Percentiles rank a stretch among this genome's conserved stretches.
These are phyloP conservation scores for Perkinsus chesapeaki DNA, from an alignment of 169 alveolate genomes.

Conservation along the genomic window DNA sequence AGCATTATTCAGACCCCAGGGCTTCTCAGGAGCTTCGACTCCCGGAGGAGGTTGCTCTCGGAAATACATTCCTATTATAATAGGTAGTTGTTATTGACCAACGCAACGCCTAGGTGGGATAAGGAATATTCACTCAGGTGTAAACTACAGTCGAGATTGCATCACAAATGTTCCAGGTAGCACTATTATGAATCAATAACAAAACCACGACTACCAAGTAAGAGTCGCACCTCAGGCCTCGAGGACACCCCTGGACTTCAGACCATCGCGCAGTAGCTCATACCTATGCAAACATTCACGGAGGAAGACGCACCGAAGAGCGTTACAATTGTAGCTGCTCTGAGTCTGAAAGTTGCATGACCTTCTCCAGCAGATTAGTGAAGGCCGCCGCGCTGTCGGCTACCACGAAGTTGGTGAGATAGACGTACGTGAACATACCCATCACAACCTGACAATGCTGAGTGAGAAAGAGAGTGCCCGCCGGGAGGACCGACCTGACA, in stretches of 20 bases:
- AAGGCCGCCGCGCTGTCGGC: not conserved
- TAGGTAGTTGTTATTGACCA: not conserved
- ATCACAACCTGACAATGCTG: constrained; percentile 20
- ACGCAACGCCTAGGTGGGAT: not conserved
- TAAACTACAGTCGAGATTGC: too few relatives aligned
- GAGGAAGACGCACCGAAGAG: not conserved
- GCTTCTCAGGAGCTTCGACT: not conserved
- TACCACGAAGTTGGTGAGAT: not conserved
- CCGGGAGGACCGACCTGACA: constrained; percentile 86
- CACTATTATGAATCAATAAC: too few relatives aligned
- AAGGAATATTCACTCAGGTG: not conserved
- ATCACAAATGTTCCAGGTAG: not conserved
- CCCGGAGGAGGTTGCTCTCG: not conserved
- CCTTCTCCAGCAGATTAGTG: not conserved
- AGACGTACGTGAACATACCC: constrained; percentile 39
- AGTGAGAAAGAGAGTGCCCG: constrained; percentile 52
- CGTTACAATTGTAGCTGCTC: not conserved
- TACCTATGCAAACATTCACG: not conserved
- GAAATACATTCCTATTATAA: not conserved
- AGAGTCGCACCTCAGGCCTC: not conserved
- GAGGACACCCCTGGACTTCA: not conserved
- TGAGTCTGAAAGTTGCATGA: not conserved
- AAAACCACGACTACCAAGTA: too few relatives aligned
- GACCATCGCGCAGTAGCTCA: not conserved
- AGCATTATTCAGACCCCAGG: not conserved